Evolutionary conservation across 805 yeast genomes (phyloP), one percentile per base, ranked within the genome.

Genomic region (Pichia sporocuriosa): DNA sequence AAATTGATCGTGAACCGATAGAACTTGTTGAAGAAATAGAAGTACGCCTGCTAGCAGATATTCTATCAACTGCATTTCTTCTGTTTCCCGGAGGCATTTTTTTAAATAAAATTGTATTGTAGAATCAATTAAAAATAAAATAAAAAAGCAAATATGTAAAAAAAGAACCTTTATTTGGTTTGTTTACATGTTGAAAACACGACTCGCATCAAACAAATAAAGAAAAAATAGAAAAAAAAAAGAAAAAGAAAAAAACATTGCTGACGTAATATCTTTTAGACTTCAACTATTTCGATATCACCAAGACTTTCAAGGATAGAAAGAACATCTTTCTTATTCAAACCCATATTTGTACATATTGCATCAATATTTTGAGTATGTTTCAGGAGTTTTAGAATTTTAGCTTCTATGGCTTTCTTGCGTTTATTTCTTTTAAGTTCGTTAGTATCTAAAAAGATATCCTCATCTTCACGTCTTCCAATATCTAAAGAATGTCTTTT

Each of bases 281-380:
- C 30, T 19, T 43, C 45, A 13, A 43, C 27, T 4, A 39, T 35
- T 17, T 43, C 45, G 2, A 43, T 24, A 15, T 73, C 73, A 1
- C 80, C 80, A 24, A 59, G 38, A 7, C 62, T 60, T 24, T 64
- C 57, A 10, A 79, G 45, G 3, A 75, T 41, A 3, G 52, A 52
- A 48, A 78, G 81, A 2, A 83, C 75, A 23, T 79, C 81, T 17
- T 56, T 57, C 35, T 77, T 65, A 9, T 83, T 70, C 53, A 70
- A 69, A 35, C 70, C 74, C 51, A 85, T 63, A 44, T 77, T 82
- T 0, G 90, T 84, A 53, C 90, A 81, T 2, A 86, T 79, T 4
- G 74, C 67, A 52, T 82, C 90, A 48, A 79, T 67, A 47, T 71
- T 73, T 39, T 74, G 79, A 20, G 69, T 69, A 17, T 74, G 73